phyloP scores from a whole-genome alignment of 164 flowering plant genomes.

The Liquidambar formosana region DNA sequence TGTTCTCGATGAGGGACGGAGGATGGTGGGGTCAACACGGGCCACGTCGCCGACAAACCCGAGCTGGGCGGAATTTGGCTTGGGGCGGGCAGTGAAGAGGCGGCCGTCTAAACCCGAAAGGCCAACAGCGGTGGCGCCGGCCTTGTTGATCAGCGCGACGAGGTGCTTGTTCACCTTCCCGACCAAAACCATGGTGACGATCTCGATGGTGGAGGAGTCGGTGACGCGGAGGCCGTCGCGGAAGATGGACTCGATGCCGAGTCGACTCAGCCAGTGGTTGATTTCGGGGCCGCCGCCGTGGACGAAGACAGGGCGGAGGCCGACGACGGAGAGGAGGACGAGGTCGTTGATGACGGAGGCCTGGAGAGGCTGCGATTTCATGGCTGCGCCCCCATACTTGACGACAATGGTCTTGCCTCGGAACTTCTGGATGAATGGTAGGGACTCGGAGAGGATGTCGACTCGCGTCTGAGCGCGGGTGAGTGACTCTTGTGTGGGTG shows the following conservation, averaged over 20 bases:
- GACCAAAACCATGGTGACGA: slow-evolving; percentile 88
- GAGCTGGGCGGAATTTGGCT: slow-evolving; percentile 50
- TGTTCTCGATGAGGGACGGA: slow-evolving; percentile 54
- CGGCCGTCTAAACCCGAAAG: slow-evolving; percentile 84
- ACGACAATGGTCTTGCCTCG: slow-evolving; percentile 88
- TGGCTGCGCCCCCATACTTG: slow-evolving; percentile 97
- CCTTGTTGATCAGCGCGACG: slow-evolving; percentile 79
- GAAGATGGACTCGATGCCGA: slow-evolving; percentile 58
- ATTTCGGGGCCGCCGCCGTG: slow-evolving; percentile 96
- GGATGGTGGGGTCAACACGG: slow-evolving; percentile 60
- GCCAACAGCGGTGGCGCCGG: slow-evolving; percentile 88
- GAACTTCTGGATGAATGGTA: slow-evolving; percentile 92
- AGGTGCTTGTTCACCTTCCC: slow-evolving; percentile 80
- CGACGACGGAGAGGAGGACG: slow-evolving; percentile 85
- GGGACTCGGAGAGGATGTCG: slow-evolving; percentile 81
- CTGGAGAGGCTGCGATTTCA: slow-evolving; percentile 70
- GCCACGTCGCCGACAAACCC: slow-evolving; percentile 95
- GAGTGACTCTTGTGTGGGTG: slow-evolving; percentile 9
- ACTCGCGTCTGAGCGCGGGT: slow-evolving; percentile 61
- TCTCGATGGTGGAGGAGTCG: slow-evolving; percentile 81
- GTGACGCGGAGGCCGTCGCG: slow-evolving; percentile 89
- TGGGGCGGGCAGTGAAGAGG: slow-evolving; percentile 76
- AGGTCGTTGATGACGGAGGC: slow-evolving; percentile 82
- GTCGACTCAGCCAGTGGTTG: slow-evolving; percentile 58
- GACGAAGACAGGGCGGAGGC: slow-evolving; percentile 82